A percentile compares a stretch with the other conserved stretches of the same genome.
Evolutionary conservation across 129 eudicot species (phyloP).

Genomic region (Scalesia atractyloides): DNA sequence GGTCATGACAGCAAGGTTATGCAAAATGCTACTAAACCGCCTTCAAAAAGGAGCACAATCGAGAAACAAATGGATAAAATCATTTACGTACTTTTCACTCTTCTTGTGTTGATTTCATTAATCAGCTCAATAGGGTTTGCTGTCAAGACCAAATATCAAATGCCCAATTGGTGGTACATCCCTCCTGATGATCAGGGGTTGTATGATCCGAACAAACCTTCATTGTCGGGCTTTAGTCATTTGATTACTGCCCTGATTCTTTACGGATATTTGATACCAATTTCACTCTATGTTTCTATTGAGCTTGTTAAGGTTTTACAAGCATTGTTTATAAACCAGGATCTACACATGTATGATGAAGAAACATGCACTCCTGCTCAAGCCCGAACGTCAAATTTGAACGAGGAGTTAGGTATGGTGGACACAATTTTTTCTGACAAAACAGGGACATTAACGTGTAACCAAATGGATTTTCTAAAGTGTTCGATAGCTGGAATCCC

Average conservation of each 20-base stretch:
- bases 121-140: conserved; percentile 54
- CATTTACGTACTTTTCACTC: conserved; percentile 46
- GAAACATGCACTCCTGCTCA: conserved; percentile 49
- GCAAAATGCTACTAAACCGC: conserved; percentile 55
- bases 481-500: conserved; percentile 48
- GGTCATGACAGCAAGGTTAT: conserved; percentile 57
- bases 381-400: conserved; percentile 52
- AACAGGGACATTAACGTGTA: conserved; percentile 55
- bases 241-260: conserved; percentile 52
- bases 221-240: conserved; percentile 35
- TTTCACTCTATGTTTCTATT: conserved; percentile 53
- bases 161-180: conserved; percentile 55
- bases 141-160: conserved; percentile 36
- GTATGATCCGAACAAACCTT: conserved; percentile 33
- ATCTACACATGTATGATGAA: conserved; percentile 53
- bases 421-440: conserved; percentile 56
- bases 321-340: conserved; percentile 51
- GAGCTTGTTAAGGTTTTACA: conserved; percentile 53
- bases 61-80: conserved; percentile 52
- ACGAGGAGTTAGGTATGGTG: conserved; percentile 56
- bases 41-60: conserved; percentile 53
- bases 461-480: conserved; percentile 53
- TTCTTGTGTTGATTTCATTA: conserved; percentile 41
- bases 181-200: conserved; percentile 26
- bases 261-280: conserved; percentile 54